A percentile compares a stretch with the other conserved stretches of the same genome.
phyloP scores from a whole-genome alignment of 345 rosid species.

The Gossypium arboreum region DNA sequence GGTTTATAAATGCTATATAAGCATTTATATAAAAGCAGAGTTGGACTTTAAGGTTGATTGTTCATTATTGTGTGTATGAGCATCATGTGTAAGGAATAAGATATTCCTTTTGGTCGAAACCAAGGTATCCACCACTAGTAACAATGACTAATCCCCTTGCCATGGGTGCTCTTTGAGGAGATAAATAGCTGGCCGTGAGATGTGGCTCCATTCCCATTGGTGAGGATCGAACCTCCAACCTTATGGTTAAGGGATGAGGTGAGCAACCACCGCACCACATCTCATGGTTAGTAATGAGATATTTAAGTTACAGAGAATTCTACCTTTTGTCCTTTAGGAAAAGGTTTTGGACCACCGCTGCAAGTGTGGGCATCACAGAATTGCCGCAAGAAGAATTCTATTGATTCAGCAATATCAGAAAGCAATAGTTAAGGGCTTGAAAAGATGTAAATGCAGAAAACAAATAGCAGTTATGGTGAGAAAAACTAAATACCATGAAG shows the following conservation, averaged over 20 bases:
- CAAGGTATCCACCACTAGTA: too few relatives aligned
- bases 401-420: conserved; percentile 7
- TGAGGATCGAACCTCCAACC: too few relatives aligned
- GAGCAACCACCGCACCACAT: too few relatives aligned
- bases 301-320: background rate
- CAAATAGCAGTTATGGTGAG: background rate
- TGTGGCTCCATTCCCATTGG: too few relatives aligned
- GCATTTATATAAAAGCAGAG: background rate
- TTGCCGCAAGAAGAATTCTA: conserved; percentile 73
- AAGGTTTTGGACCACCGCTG: conserved; percentile 42
- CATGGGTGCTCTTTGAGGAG: too few relatives aligned
- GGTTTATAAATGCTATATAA: too few relatives aligned
- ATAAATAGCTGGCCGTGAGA: too few relatives aligned
- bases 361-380: conserved; percentile 80
- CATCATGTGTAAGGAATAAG: background rate
- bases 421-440: background rate
- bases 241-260: too few relatives aligned
- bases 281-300: conserved; percentile 3
- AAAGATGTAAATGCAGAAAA: background rate
- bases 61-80: background rate
- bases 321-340: conserved; percentile 60
- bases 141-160: too few relatives aligned
- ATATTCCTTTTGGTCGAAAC: too few relatives aligned
- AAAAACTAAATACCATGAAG: conserved; percentile 50
- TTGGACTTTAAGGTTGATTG: background rate